Conservation (phyloP, 129 eudicot species). For the Tagetes erecta region DNA sequence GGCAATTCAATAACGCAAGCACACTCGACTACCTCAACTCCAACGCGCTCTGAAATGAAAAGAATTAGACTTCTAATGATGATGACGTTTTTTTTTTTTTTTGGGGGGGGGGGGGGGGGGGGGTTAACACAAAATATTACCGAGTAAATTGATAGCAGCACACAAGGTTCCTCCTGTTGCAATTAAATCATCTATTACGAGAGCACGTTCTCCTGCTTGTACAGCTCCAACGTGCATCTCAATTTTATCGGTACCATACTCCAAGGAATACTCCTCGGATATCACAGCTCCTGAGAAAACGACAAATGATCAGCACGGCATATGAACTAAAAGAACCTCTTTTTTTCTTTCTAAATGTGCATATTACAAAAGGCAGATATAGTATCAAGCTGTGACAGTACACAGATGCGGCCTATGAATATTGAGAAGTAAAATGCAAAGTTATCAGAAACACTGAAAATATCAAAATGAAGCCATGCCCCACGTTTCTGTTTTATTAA, state of each 20-base stretch:
- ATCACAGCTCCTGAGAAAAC: constrained; percentile 63
- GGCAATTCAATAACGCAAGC: constrained; percentile 64
- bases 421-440: not conserved
- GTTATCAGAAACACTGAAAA: not conserved
- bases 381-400: not conserved
- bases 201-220: constrained; percentile 61
- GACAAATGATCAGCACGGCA: not conserved
- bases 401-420: not conserved
- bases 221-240: constrained; percentile 91
- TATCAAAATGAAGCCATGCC: not conserved
- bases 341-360: not conserved
- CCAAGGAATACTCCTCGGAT: constrained; percentile 75
- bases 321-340: not conserved
- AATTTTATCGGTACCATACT: constrained; percentile 71
- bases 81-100: not conserved
- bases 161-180: constrained; percentile 47
- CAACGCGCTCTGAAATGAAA: constrained; percentile 68
- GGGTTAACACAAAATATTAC: constrained; percentile 29
- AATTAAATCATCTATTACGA: constrained; percentile 52
- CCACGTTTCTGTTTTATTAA: no score
- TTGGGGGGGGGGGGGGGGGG: not conserved
- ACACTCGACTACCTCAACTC: constrained; percentile 60
- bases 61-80: not conserved
- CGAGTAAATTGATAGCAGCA: constrained; percentile 69
- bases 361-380: not conserved